Evolutionary conservation across 2,329 filamentous ascomycete species (phyloP), one percentile per base, ranked within the genome.

Genomic region (Neofusicoccum sp.): DNA sequence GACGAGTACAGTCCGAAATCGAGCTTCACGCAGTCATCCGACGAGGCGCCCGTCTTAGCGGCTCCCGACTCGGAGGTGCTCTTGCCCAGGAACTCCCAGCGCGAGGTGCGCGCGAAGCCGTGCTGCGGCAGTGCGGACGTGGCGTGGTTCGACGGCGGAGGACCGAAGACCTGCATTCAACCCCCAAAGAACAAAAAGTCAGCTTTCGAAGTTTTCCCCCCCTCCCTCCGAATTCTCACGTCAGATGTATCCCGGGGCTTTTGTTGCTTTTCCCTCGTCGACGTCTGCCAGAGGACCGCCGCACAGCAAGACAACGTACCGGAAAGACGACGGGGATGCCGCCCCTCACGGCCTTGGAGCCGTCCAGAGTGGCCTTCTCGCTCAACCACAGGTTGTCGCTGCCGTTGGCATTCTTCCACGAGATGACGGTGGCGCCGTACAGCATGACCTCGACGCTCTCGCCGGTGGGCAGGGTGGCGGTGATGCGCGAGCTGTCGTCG

Each of bases 21-120:
- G 65, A 99, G 88, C 84, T 96, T 97, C 68, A 98, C 89, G 54
- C 88, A 89, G 91, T 84, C 60, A 41, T 45, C 59, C 34, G 47
- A 36, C 36, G 47, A 28, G 14, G 47, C 36, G 28, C 47, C 73
- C 41, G 71, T 73, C 77, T 77, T 64, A 66, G 76, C 63, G 22
- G 50, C 44, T 7, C 77, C 78, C 7, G 81, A 84, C 75, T 93
- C 89, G 5, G 85, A 86, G n/a, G 85, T 88, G 6, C 89, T 92
- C 79, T 94, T 96, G 73, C 93, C 93, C 58, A 99, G 84, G 76
- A 95, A 97, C 77, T 98, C 93, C 95, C 95, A 99, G 66, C 86
- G 86, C 49, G 89, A 91, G 73, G 86, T 93, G 70, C 95, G 92
- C 43, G 94, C 95, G 78, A 99, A 96, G 69, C 95, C 95, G 80